Percentiles rank a stretch among this genome's conserved stretches.
Evolutionary conservation across 2,329 filamentous ascomycete species (phyloP).

Genomic region (Erysiphe neolycopersici): DNA sequence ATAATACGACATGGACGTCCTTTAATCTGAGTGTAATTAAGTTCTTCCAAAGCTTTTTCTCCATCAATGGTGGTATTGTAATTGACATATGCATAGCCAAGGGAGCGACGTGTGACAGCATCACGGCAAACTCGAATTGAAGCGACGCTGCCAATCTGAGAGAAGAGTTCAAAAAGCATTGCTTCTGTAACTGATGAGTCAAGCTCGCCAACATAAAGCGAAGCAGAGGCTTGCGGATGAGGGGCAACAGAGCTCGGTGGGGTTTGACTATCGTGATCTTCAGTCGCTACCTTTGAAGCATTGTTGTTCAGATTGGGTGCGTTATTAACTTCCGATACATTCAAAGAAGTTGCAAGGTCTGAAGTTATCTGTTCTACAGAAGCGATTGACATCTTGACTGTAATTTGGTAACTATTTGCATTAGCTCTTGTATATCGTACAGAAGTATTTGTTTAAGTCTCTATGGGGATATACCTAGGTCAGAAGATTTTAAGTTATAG

Average conservation of each 20-base stretch:
- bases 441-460: too few relatives aligned
- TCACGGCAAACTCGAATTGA: slow-evolving; percentile 99
- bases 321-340: slow-evolving; percentile 38
- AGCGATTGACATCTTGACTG: slow-evolving; percentile 31
- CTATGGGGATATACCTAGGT: neutral
- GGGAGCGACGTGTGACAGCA: slow-evolving; percentile 89
- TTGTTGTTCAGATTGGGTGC: slow-evolving; percentile 51
- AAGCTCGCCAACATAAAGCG: slow-evolving; percentile 96
- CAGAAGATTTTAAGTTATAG: neutral
- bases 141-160: slow-evolving; percentile 92
- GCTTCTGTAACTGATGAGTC: slow-evolving; percentile 95
- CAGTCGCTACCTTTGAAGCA: slow-evolving; percentile 26
- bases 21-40: slow-evolving; percentile 99
- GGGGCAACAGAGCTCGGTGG: slow-evolving; percentile 40
- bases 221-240: slow-evolving; percentile 80
- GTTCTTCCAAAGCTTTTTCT: slow-evolving; percentile 93
- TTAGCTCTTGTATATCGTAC: too few relatives aligned
- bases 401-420: slow-evolving; percentile 1
- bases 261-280: slow-evolving; percentile 37
- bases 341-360: slow-evolving; percentile 48
- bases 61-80: slow-evolving; percentile 95
- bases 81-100: slow-evolving; percentile 99
- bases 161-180: slow-evolving; percentile 99
- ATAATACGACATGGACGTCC: slow-evolving; percentile 98
- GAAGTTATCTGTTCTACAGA: slow-evolving; percentile 56